These are phyloP conservation scores for Helicostylum pulchrum DNA, from an alignment of 192 early-diverging fungal genomes.

Conservation along the genomic window DNA sequence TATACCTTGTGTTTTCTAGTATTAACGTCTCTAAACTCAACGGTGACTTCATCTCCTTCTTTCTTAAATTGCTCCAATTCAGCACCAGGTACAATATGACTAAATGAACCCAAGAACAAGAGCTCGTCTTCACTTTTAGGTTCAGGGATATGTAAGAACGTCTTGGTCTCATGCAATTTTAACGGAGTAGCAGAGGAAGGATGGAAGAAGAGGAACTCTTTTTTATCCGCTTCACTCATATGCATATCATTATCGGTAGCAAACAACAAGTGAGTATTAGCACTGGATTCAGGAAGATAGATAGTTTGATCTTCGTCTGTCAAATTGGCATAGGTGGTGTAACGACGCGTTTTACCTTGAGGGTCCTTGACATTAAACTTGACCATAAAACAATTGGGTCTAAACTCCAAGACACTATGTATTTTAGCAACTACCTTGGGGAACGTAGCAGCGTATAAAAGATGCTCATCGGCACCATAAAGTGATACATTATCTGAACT, in stretches of 20 bases:
- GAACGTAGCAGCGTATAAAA: conserved; percentile 35
- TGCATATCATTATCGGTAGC: conserved; percentile 16
- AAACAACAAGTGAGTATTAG: conserved; percentile 21
- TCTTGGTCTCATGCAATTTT: conserved; percentile 39
- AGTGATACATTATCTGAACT: conserved; percentile 42
- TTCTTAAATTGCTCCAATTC: conserved; percentile 19
- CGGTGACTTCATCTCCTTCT: conserved; percentile 4
- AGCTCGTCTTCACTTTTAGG: conserved; percentile 8
- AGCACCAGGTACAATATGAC: conserved; percentile 39
- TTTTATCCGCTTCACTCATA: conserved; percentile 19
- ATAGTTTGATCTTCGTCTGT: conserved; percentile 34
- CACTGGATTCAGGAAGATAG: conserved; percentile 31
- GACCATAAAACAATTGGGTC: conserved; percentile 37
- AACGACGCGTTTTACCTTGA: conserved; percentile 5
- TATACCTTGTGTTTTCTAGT: conserved; percentile 12
- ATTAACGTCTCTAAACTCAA: conserved; percentile 6
- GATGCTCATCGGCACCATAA: conserved; percentile 35
- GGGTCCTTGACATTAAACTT: conserved; percentile 24
- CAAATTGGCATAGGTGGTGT: conserved; percentile 39
- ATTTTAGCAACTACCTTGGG: conserved; percentile 28
- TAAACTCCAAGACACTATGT: conserved; percentile 18
- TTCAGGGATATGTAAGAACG: conserved; percentile 33
- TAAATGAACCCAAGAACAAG: conserved; percentile 26
- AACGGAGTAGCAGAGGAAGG: conserved; percentile 34
- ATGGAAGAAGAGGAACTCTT: conserved; percentile 33